A percentile compares a stretch with the other conserved stretches of the same genome.
These are phyloP conservation scores for Trichosporon asahii DNA, from an alignment of 1,284 basidiomycete species.

Conservation along the genomic window DNA sequence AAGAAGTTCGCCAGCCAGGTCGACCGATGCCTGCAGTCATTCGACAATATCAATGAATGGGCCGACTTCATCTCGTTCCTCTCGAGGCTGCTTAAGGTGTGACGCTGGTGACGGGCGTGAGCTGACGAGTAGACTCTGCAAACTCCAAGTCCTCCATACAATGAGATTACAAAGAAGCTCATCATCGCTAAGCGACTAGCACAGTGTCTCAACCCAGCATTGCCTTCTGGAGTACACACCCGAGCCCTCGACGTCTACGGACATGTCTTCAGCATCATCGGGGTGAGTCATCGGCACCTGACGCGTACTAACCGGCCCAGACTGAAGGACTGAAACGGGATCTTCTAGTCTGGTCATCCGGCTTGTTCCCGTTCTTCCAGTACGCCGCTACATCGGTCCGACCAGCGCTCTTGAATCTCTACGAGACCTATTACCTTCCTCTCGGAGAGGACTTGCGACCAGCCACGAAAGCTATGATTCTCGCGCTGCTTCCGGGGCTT, in stretches of 20 bases:
- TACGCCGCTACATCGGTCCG: constrained; percentile 94
- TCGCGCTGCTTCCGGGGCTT: constrained; percentile 86
- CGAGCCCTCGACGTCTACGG: constrained; percentile 92
- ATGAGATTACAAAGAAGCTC: constrained; percentile 91
- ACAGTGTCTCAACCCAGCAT: constrained; percentile 93
- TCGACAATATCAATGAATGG: constrained; percentile 98
- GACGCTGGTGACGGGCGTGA: constrained; percentile 20
- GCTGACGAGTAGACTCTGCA: constrained; percentile 66
- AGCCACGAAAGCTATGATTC: constrained; percentile 86
- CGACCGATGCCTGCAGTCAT: constrained; percentile 85
- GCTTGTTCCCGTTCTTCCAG: constrained; percentile 97
- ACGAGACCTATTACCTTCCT: constrained; percentile 85
- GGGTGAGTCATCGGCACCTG: too few relatives aligned
- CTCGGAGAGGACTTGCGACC: constrained; percentile 77
- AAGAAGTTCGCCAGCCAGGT: constrained; percentile 90
- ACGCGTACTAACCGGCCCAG: too few relatives aligned
- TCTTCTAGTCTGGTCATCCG: constrained; percentile 89
- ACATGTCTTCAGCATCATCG: constrained; percentile 83
- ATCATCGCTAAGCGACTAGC: constrained; percentile 91
- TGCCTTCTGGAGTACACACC: constrained; percentile 95
- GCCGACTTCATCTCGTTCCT: constrained; percentile 98
- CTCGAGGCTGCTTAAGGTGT: constrained; percentile 87
- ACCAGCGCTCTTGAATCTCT: constrained; percentile 80
- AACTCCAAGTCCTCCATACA: constrained; percentile 76
- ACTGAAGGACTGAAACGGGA: constrained; percentile 83